Base-by-base conservation (phyloP, 495 filamentous ascomycete genomes). In the Xylaria acuta region DNA sequence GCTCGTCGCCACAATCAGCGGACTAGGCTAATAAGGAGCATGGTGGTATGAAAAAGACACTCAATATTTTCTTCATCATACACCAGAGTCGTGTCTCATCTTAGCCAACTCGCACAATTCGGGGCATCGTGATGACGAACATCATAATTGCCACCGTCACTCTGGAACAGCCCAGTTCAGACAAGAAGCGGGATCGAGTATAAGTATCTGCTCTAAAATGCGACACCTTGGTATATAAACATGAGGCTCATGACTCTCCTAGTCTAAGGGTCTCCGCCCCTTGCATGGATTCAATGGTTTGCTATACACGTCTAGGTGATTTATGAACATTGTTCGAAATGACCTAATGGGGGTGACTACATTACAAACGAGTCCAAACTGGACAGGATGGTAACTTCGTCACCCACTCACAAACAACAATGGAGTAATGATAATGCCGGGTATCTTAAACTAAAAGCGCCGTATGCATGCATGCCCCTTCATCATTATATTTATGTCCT, bases 381-480 rank as follows among this genome's bases (percentile, higher is more conserved):
- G 27, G 16, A 56, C 51, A 18, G 22, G 51, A 1, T 56, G 51
- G 6, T 11, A 16, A 16, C 25, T 18, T 18, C 16, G 14, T 27
- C 22, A 12, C 1, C 49, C 36, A n/a, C 51, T 9, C 14, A 0
- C 56, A 7, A 27, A 43, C 49, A 32, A 36, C 16, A 43, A 64
- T 45, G 12, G n/a, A 14, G 3, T 34, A 14, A 59, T 45, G 27
- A 47, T 34, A 62, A 69, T 49, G 11, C 53, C 1, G 67, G 67
- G 67, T 69, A 69, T 69, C 67, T 60, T 27, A 34, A 56, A 43
- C 3, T 30, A 22, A 69, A 36, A 36, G 62, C 62, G 62, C 36
- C 62, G 49, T 49, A 41, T 51, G 53, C 30, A 69, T 69, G n/a
- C 27, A 20, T 47, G 18, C 64, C 43, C 45, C 64, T 34, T 16